Conservation (phyloP, 2,329 filamentous ascomycete genomes). For the Sphaerulina vaccinii region DNA sequence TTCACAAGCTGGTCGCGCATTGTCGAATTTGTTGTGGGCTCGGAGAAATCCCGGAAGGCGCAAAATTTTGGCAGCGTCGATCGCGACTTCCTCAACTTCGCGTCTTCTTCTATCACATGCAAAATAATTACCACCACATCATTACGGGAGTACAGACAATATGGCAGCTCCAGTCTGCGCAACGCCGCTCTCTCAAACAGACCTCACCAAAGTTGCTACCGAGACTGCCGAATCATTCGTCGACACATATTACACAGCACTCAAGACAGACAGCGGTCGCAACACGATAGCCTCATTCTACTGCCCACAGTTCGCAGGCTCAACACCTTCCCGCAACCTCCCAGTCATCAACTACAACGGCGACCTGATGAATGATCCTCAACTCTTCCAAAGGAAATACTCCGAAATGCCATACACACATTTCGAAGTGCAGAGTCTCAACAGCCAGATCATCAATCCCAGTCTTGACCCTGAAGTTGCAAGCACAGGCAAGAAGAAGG, state of each 20-base stretch:
- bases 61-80: conserved; percentile 19
- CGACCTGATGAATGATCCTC: conserved; percentile 60
- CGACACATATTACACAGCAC: conserved; percentile 71
- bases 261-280: conserved; percentile 56
- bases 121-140: background rate
- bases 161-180: conserved; percentile 1
- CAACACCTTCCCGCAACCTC: conserved; percentile 47
- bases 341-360: conserved; percentile 80
- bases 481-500: conserved; percentile 32
- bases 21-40: background rate
- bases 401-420: conserved; percentile 57
- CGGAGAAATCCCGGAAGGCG: background rate
- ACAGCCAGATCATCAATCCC: conserved; percentile 75
- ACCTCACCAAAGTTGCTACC: conserved; percentile 31
- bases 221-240: conserved; percentile 70
- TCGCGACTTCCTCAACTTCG: conserved; percentile 1
- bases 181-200: conserved; percentile 33
- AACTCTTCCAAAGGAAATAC: conserved; percentile 67
- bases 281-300: conserved; percentile 68
- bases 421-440: conserved; percentile 74
- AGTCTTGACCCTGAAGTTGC: conserved; percentile 32
- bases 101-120: background rate
- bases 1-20: background rate
- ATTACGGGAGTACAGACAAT: background rate
- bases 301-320: conserved; percentile 56